phyloP scores from a whole-genome alignment of 2,329 filamentous ascomycete species.

The Tolypocladium inflatum region DNA sequence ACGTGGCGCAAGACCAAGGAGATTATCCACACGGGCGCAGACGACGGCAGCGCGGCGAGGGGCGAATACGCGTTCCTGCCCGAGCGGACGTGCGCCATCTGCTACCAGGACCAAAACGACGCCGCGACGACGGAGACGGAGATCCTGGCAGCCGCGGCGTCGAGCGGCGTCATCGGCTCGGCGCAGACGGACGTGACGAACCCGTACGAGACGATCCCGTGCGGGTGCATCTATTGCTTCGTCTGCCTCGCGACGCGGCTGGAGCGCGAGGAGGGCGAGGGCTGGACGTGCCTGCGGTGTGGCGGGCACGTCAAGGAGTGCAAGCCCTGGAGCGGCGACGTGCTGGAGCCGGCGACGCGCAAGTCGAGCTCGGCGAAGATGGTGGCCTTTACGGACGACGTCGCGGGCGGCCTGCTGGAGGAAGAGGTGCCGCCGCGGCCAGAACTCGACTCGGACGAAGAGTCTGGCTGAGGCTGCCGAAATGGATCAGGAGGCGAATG shows the following conservation, averaged over 20 bases:
- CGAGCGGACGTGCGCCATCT: conserved; percentile 91
- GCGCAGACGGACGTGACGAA: conserved; percentile 92
- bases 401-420: conserved; percentile 23
- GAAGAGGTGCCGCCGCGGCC: conserved; percentile 12
- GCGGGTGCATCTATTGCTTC: conserved; percentile 91
- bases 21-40: conserved; percentile 41
- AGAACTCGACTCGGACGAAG: conserved; percentile 7
- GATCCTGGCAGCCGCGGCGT: conserved; percentile 58
- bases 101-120: conserved; percentile 87
- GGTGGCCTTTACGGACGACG: conserved; percentile 54
- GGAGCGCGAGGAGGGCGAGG: conserved; percentile 87
- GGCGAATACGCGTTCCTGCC: conserved; percentile 81
- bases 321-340: conserved; percentile 84
- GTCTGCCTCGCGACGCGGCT: conserved; percentile 86
- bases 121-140: conserved; percentile 63
- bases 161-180: conserved; percentile 74
- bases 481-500: neutral
- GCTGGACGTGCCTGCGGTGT: conserved; percentile 85
- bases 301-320: conserved; percentile 78
- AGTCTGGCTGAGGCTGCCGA: conserved; percentile 6
- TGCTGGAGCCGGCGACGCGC: conserved; percentile 50
- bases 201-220: conserved; percentile 84
- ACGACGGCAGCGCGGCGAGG: conserved; percentile 41
- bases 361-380: conserved; percentile 39
- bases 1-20: conserved; percentile 76